Evolutionary conservation across 2,329 filamentous ascomycete genomes (phyloP), one percentile per base, ranked within the genome.

Genomic region (Colletotrichum sp.): DNA sequence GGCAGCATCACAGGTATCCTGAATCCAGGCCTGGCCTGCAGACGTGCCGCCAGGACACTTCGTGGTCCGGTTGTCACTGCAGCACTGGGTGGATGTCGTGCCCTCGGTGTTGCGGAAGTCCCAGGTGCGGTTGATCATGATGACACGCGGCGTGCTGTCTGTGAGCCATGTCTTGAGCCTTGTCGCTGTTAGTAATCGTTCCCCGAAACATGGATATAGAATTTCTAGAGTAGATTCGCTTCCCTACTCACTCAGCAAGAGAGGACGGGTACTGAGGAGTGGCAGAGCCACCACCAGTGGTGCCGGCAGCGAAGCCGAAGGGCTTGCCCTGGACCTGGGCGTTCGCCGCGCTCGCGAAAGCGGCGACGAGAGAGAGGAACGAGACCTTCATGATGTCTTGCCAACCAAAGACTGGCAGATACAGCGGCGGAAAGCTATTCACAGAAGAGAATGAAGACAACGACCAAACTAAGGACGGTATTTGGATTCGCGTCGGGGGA

Each of bases 211-310:
- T 0, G 4, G 1, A 12, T 8, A 8, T 21, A 13, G 6, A 1
- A 52, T 21, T 8, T 21, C 6, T 21, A 13, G n/a, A 7, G 5
- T 6, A 7, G 18, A 15, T 12, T 3, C 8, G 44, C 10, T 13
- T 30, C 5, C 2, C 2, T 8, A 67, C 72, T 63, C 18, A 75
- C 72, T 75, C 68, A 30, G 68, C 68, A 52, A 75, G 52, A 44
- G 68, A 72, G 21, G 72, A 68, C 21, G 89, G 89, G 68, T 86
- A 85, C 3, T 78, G 78, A 7, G 88, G 84, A 15, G 85, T 81
- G 18, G 88, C 88, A 70, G 80, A 83, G 49, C 89, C 89, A 78
- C 90, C 90, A 62, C 90, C 90, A 39, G 89, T 91, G 5, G 89
- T 87, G 55, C 89, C 81, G 5, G 78, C 76, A n/a, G 82, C 82